Percentiles rank a stretch among this genome's conserved stretches.
Conservation (phyloP, 2,329 filamentous ascomycete species). For the Neofusicoccum umdonicola region DNA sequence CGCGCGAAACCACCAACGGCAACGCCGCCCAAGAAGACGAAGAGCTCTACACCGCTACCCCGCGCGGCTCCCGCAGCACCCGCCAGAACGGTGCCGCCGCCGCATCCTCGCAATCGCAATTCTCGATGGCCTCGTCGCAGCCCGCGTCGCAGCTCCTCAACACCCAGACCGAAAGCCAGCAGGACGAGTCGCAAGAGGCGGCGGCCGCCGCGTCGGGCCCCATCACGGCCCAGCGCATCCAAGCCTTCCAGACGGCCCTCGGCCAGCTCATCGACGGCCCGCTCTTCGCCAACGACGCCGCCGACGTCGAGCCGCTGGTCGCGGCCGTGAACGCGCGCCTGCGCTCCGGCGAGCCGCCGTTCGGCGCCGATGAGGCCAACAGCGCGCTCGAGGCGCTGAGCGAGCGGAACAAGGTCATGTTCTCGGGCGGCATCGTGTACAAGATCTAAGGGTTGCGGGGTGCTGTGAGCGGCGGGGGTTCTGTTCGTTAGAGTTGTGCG, state of each 20-base stretch:
- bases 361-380: slow-evolving; percentile 69
- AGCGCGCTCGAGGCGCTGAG: slow-evolving; percentile 78
- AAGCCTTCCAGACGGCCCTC: slow-evolving; percentile 74
- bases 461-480: too few species aligned
- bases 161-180: background rate
- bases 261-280: slow-evolving; percentile 78
- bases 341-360: slow-evolving; percentile 55
- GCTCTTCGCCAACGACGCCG: slow-evolving; percentile 85
- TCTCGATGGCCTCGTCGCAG: slow-evolving; percentile 76
- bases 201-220: slow-evolving; percentile 23
- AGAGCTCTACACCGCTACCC: slow-evolving; percentile 54
- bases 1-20: slow-evolving; percentile 32
- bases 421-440: slow-evolving; percentile 48
- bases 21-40: slow-evolving; percentile 47
- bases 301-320: slow-evolving; percentile 71
- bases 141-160: slow-evolving; percentile 67
- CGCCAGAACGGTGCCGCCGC: slow-evolving; percentile 32
- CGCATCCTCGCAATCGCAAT: slow-evolving; percentile 48
- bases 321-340: slow-evolving; percentile 75
- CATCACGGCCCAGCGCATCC: slow-evolving; percentile 63
- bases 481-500: too few species aligned
- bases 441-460: slow-evolving; percentile 35
- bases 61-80: slow-evolving; percentile 40
- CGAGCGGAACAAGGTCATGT: slow-evolving; percentile 85
- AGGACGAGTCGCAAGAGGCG: slow-evolving; percentile 22